Evolutionary conservation across 139 green algal species (phyloP), one percentile per base, ranked within the genome.

Genomic region (Haematococcus lacustris): DNA sequence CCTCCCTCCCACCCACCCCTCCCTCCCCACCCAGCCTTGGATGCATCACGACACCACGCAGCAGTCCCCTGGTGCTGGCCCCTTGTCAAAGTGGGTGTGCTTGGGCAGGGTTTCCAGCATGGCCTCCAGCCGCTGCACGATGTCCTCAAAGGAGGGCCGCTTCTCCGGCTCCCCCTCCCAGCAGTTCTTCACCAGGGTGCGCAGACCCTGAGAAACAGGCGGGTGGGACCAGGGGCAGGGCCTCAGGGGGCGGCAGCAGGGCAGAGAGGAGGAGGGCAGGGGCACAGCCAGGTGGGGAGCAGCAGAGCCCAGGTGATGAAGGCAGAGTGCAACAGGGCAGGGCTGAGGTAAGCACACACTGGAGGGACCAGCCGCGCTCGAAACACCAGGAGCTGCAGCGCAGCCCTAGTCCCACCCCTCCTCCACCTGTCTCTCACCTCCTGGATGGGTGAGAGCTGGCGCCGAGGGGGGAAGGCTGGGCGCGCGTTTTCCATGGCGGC

Each of bases 161-260:
- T 79, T 76, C 63, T 83, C 78, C 2, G 78, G 69, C 75, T 88
- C 80, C 2, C 51, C 47, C 2, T 75, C 66, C 87, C 87, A 91
- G 82, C 85, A 91, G 65, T 78, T 51, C 43, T 81, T 71, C n/a
- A 91, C 78, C 47, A 89, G 70, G 43, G 76, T 39, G 21, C 83
- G 74, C 66, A 91, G 73, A 1, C 59, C 62, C 71, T 85, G 81
- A n/a, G n/a, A n/a, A n/a, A n/a, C 67, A 62, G 82, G 78, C 68
- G 65, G 65, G 43, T 53, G 43, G 41, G 41, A 62, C 33, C 40
- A 40, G 38, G 65, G 9, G 43, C 43, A 53, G 17, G 43, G 43
- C n/a, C n/a, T n/a, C n/a, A n/a, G n/a, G n/a, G n/a, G n/a, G n/a
- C n/a, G n/a, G n/a, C n/a, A n/a, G n/a, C n/a, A n/a, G n/a, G n/a